Evolutionary conservation across 1,139 yeast genomes (phyloP).

Genomic region (Magnusiomyces magnusii): DNA sequence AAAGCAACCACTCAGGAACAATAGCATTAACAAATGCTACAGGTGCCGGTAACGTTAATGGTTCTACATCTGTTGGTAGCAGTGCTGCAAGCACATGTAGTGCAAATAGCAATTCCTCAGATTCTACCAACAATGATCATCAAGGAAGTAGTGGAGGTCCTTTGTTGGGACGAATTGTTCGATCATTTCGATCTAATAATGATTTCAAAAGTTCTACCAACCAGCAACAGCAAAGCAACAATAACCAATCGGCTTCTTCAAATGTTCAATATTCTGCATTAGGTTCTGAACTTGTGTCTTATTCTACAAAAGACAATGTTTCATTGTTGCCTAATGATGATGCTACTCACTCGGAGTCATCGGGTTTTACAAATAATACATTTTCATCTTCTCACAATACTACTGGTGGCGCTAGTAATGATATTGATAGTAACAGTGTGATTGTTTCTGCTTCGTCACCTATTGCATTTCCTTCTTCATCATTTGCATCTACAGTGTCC

Average conservation of each 20-base stretch:
- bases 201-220: not conserved
- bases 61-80: not conserved
- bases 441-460: not conserved
- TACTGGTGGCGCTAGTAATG: not conserved
- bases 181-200: conserved; percentile 1
- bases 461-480: not conserved
- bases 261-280: not conserved
- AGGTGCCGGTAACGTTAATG: not conserved
- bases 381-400: not conserved
- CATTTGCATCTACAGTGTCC: not conserved
- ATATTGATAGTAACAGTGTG: not conserved
- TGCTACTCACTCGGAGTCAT: not conserved
- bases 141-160: not conserved
- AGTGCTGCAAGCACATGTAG: not conserved
- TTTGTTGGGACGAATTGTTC: conserved; percentile 8
- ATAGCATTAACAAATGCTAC: not conserved
- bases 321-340: not conserved
- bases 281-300: not conserved
- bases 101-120: not conserved
- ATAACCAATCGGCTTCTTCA: not conserved
- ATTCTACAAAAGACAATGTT: not conserved
- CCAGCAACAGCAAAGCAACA: not conserved
- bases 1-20: not conserved
- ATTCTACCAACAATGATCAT: not conserved
- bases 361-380: not conserved